Conservation (phyloP, 2,329 filamentous ascomycete genomes). For the Cadophora sp. region DNA sequence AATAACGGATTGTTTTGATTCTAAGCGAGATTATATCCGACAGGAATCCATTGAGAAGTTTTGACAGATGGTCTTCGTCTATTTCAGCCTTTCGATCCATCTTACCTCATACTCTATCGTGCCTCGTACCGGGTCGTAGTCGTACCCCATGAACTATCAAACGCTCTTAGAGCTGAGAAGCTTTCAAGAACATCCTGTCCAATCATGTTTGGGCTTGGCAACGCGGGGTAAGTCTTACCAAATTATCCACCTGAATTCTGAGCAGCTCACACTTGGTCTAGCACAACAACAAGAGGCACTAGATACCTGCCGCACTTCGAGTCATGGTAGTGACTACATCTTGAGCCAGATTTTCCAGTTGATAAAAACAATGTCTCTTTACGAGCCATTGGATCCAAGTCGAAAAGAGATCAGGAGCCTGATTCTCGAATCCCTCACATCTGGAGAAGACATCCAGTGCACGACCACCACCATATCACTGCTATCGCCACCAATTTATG, state of each 20-base stretch:
- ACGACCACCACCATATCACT: conserved; percentile 13
- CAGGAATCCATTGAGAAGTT: not conserved
- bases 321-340: too few species aligned
- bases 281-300: not conserved
- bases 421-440: conserved; percentile 3
- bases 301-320: not conserved
- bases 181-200: not conserved
- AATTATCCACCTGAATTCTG: not conserved
- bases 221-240: conserved; percentile 4
- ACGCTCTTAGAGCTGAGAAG: not conserved
- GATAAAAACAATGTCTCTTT: not conserved
- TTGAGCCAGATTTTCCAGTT: too few species aligned
- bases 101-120: not conserved
- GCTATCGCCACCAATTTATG: conserved; percentile 2
- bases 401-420: conserved; percentile 7
- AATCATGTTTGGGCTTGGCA: not conserved
- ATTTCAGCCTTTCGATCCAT: not conserved
- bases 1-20: not conserved
- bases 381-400: not conserved
- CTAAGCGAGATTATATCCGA: not conserved
- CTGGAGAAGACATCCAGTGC: not conserved
- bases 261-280: not conserved
- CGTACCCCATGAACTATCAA: too few species aligned
- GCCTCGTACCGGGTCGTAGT: not conserved
- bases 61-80: not conserved